phyloP scores from a whole-genome alignment of 2,329 filamentous ascomycete genomes.

The Penicillium brevicompactum region DNA sequence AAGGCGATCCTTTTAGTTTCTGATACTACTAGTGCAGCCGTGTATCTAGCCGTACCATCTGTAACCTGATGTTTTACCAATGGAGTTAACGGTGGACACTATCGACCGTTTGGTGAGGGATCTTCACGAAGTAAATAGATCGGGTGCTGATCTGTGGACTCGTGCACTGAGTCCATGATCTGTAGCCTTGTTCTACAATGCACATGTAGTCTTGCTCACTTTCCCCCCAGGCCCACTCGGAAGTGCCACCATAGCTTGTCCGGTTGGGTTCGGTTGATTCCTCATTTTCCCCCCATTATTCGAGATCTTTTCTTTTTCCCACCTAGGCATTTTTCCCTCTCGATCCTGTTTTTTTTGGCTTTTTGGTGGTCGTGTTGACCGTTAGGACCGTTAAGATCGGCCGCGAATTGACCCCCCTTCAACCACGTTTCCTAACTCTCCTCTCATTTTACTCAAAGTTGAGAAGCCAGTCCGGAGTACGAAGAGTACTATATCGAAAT shows the following conservation, averaged over 20 bases:
- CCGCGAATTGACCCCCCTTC: background rate
- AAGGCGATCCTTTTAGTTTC: conserved; percentile 15
- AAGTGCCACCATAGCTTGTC: background rate
- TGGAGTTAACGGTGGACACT: background rate
- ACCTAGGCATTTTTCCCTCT: background rate
- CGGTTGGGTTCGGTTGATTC: background rate
- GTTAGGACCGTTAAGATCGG: conserved; percentile 20
- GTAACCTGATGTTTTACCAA: conserved; percentile 10
- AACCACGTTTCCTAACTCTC: background rate
- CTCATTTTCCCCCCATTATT: background rate
- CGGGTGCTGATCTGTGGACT: conserved; percentile 9
- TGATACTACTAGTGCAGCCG: background rate
- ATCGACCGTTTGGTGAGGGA: conserved; percentile 9
- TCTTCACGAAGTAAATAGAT: conserved; percentile 10
- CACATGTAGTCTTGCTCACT: background rate
- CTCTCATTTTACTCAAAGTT: background rate
- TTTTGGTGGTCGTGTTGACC: background rate
- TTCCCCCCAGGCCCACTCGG: background rate
- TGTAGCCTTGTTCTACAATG: background rate
- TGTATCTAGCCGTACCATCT: conserved; percentile 5
- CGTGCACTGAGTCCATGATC: conserved; percentile 2
- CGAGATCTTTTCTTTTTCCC: background rate
- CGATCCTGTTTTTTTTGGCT: background rate
- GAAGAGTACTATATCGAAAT: background rate
- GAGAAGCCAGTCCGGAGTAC: background rate